Evolutionary conservation across 2,329 filamentous ascomycete genomes (phyloP), one percentile per base, ranked within the genome.

Genomic region (Neophaeococcomyces mojaviensis): DNA sequence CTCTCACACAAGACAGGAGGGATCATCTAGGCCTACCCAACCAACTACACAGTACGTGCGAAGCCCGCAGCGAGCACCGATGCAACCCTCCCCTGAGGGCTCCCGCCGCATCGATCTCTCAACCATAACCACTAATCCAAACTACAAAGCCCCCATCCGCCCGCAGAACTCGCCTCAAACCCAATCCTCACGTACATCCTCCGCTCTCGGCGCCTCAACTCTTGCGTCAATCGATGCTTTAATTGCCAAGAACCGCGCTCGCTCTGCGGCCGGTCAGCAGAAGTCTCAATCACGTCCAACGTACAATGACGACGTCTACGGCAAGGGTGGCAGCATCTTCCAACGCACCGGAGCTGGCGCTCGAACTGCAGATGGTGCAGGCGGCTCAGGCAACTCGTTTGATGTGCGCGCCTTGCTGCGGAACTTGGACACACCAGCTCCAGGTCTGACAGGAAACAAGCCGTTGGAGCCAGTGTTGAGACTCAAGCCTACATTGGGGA

Each of bases 401-500:
- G 24, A 20, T 12, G 38, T 39, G 19, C 18, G 18, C 22, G 24
- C 20, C 22, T n/a, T n/a, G 4, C 15, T 41, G 4, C 6, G 22
- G 15, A 15, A 34, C 19, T 4, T 34, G 13, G 22, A 28, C 13
- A 24, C 32, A 12, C 18, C 18, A 12, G 20, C 16, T 18, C 19
- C 35, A 5, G 9, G 16, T 12, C 16, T 20, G 9, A 16, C 35
- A 20, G 16, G 20, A 9, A 5, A 9, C 3, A 37, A 37, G 16
- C 10, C 16, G 13, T 8, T 20, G 5, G 35, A 37, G 13, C 20
- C 15, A 13, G 12, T 35, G 3, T 32, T 62, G 20, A 54, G 59
- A 7, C 51, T 61, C 30, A 55, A 49, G 6, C 58, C 60, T 1
- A 52, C 53, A 8, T 43, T 61, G 24, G 60, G 60, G 10, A 50